Evolutionary conservation across 2,329 filamentous ascomycete genomes (phyloP), one percentile per base, ranked within the genome.

Genomic region (Lecanoromycetidae sp.): DNA sequence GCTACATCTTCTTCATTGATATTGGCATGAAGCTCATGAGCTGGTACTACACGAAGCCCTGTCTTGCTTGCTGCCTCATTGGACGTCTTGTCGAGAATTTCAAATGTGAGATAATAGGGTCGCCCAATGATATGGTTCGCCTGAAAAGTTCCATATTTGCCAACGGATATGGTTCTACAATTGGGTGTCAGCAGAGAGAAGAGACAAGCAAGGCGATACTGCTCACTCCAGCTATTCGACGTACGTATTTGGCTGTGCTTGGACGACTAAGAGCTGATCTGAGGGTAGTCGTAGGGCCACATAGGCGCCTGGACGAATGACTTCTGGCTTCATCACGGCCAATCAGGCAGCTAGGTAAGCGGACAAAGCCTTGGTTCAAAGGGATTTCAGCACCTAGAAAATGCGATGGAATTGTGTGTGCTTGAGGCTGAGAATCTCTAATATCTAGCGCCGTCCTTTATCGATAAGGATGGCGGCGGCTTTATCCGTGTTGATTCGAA

Each of bases 81-180:
- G 4, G 80, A 72, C 22, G 71, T 65, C 58, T 76, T 78, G 57
- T 94, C 87, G 53, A 83, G 75, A 2, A 96, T 73, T 63, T 96
- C 90, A 66, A 87, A 98, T 1, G 88, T 96, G 51, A 93, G 71
- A 67, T 94, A 79, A 61, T 86, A 94, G 0, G 91, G 91, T 6
- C 91, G 81, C n/a, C 87, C 83, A 53, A 98, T 77, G 37, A 98
- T 78, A 26, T 91, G 76, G 61, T 96, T 95, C 44, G 85, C 80
- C 13, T 86, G 82, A 61, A 98, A 95, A 2, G 79, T 79, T 54
- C 91, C 91, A 62, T 91, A 94, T 76, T 95, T 96, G 47, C 87
- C 87, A 27, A 96, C 72, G 1, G 85, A 87, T 54, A 96, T 83
- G 36, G 79, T 85, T 33, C 88, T 95, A 56, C 57, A 32, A 51